A percentile compares a stretch with the other conserved stretches of the same genome.
phyloP scores from a whole-genome alignment of 768 basidiomycete species.

The Scleroderma citrinum region DNA sequence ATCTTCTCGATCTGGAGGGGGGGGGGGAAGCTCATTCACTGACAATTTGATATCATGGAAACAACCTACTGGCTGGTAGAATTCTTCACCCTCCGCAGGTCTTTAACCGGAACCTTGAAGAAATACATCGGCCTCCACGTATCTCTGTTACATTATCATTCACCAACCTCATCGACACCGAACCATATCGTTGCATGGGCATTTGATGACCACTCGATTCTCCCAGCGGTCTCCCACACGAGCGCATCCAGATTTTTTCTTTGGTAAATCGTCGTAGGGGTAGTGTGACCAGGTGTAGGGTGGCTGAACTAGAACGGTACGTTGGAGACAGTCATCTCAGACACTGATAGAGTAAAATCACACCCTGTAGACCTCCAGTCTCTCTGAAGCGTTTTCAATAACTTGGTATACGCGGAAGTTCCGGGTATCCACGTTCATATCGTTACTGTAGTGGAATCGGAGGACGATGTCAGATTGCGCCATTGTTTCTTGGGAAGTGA shows the following conservation, averaged over 20 bases:
- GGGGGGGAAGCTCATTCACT: slow-evolving; percentile 8
- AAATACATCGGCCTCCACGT: neutral
- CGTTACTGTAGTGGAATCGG: slow-evolving; percentile 29
- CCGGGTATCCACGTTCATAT: slow-evolving; percentile 33
- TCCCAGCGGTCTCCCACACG: slow-evolving; percentile 47
- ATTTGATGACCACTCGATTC: slow-evolving; percentile 46
- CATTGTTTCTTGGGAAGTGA: slow-evolving; percentile 15
- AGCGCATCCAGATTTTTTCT: slow-evolving; percentile 40
- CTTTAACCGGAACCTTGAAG: slow-evolving; percentile 35
- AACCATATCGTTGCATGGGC: slow-evolving; percentile 42
- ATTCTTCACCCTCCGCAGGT: slow-evolving; percentile 47
- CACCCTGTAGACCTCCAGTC: slow-evolving; percentile 42
- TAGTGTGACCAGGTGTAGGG: slow-evolving; percentile 37
- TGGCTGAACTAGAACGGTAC: slow-evolving; percentile 34
- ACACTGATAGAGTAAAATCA: neutral
- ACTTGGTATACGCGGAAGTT: slow-evolving; percentile 38
- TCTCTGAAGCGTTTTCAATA: slow-evolving; percentile 19
- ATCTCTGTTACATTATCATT: neutral
- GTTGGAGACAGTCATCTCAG: neutral
- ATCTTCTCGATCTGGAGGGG: slow-evolving; percentile 43
- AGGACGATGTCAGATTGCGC: slow-evolving; percentile 33
- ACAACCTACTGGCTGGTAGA: slow-evolving; percentile 41
- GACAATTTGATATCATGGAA: no score
- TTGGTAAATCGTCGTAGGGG: slow-evolving; percentile 41
- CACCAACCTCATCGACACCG: slow-evolving; percentile 40